Evolutionary conservation across 1,139 yeast species (phyloP).

Genomic region (Ashbya aceris): DNA sequence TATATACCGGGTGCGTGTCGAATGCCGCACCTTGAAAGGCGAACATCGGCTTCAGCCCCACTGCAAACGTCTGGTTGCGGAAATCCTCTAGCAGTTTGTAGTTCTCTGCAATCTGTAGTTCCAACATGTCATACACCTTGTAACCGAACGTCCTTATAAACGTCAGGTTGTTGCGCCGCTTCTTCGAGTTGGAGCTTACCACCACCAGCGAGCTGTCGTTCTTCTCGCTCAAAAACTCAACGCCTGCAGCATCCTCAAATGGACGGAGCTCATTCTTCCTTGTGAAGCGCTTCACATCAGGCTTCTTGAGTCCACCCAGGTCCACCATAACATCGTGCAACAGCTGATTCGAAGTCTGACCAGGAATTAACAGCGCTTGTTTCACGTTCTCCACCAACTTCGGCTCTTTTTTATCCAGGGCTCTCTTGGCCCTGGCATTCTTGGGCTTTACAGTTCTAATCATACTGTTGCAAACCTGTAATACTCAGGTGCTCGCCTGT

Average conservation of each 20-base stretch:
- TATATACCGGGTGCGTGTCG: constrained; percentile 79
- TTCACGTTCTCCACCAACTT: constrained; percentile 85
- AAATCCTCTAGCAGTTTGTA: constrained; percentile 72
- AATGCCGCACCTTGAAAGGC: constrained; percentile 88
- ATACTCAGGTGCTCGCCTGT: neutral
- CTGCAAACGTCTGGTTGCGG: constrained; percentile 65
- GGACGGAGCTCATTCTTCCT: constrained; percentile 87
- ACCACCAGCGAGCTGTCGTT: constrained; percentile 84
- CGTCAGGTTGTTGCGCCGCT: constrained; percentile 85
- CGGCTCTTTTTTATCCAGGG: constrained; percentile 79
- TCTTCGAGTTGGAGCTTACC: constrained; percentile 75
- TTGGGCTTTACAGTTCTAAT: constrained; percentile 49
- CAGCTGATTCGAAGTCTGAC: constrained; percentile 67
- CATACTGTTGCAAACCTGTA: constrained; percentile 1
- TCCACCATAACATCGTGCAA: constrained; percentile 88
- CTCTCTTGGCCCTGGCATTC: constrained; percentile 94
- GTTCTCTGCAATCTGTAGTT: constrained; percentile 62
- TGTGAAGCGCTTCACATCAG: constrained; percentile 75
- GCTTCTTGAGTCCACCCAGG: constrained; percentile 84
- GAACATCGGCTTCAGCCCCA: constrained; percentile 93
- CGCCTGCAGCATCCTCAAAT: constrained; percentile 78
- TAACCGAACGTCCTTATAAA: constrained; percentile 84
- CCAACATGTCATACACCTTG: constrained; percentile 90
- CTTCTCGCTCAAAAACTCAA: constrained; percentile 91
- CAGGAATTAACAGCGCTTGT: constrained; percentile 85